Conservation (phyloP, 345 rosid species). For the Citrus inodora region DNA sequence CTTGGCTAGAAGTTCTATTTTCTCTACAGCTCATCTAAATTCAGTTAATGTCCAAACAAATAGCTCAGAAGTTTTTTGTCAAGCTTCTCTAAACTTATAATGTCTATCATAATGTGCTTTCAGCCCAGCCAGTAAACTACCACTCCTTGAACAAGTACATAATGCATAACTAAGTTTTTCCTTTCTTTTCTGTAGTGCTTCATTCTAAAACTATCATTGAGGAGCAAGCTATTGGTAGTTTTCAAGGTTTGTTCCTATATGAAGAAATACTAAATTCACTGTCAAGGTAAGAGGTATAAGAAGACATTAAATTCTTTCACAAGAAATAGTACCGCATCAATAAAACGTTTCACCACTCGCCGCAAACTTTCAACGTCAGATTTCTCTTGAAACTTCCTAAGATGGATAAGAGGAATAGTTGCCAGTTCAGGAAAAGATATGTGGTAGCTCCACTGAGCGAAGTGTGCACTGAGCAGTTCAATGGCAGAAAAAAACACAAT, state of each 20-base stretch:
- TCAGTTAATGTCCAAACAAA: too few relatives aligned
- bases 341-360: conserved; percentile 62
- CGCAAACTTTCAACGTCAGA: conserved; percentile 53
- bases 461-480: conserved; percentile 75
- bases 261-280: neutral
- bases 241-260: neutral
- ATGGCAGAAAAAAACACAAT: conserved; percentile 53
- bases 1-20: neutral
- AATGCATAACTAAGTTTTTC: neutral
- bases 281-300: neutral
- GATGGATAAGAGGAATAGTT: conserved; percentile 60
- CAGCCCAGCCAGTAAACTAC: neutral
- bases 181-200: neutral
- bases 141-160: neutral
- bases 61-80: neutral
- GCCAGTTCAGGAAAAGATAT: conserved; percentile 93
- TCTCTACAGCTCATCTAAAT: neutral
- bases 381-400: conserved; percentile 62
- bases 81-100: neutral
- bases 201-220: neutral
- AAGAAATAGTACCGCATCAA: conserved; percentile 58
- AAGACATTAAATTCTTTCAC: neutral
- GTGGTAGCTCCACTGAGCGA: conserved; percentile 84
- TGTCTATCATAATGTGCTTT: neutral
- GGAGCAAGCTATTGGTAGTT: neutral